A percentile compares a stretch with the other conserved stretches of the same genome.
Conservation (phyloP, 1,139 yeast species). For the Kodamaea suecica region DNA sequence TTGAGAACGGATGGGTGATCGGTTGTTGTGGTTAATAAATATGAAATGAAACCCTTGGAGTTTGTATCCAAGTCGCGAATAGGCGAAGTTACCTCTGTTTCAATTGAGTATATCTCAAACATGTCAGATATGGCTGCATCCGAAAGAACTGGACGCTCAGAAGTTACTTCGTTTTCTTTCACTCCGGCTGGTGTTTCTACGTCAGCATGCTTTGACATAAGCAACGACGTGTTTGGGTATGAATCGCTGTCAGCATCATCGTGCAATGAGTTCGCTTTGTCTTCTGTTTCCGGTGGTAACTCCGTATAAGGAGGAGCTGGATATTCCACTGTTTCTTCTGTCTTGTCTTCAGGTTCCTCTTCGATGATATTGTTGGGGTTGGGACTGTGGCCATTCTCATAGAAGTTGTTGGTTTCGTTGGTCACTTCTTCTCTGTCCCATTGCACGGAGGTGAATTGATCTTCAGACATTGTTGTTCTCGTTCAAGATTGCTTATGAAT, state of each 20-base stretch:
- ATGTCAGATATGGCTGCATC: neutral
- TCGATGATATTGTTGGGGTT: constrained; percentile 3
- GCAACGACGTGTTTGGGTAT: constrained; percentile 9
- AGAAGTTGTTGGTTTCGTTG: neutral
- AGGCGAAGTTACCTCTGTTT: constrained; percentile 63
- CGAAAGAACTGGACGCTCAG: neutral
- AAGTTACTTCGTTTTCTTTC: neutral
- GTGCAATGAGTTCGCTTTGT: constrained; percentile 3
- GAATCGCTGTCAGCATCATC: constrained; percentile 5
- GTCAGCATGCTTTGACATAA: constrained; percentile 16
- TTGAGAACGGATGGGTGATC: constrained; percentile 43
- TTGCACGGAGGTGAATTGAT: constrained; percentile 56
- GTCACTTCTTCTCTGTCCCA: constrained; percentile 51
- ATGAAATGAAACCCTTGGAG: constrained; percentile 78
- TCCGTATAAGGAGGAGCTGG: constrained; percentile 6
- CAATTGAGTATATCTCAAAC: constrained; percentile 17
- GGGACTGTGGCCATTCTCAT: neutral
- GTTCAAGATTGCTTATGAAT: too few species aligned
- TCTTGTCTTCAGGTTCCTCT: constrained; percentile 11
- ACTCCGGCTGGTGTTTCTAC: neutral
- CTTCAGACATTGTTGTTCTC: constrained; percentile 41
- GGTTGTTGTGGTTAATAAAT: constrained; percentile 66
- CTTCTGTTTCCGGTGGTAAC: constrained; percentile 4
- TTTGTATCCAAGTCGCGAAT: constrained; percentile 73
- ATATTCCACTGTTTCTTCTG: constrained; percentile 12